A percentile compares a stretch with the other conserved stretches of the same genome.
phyloP scores from a whole-genome alignment of 1,284 basidiomycete species.

The Pseudozyma pruni region DNA sequence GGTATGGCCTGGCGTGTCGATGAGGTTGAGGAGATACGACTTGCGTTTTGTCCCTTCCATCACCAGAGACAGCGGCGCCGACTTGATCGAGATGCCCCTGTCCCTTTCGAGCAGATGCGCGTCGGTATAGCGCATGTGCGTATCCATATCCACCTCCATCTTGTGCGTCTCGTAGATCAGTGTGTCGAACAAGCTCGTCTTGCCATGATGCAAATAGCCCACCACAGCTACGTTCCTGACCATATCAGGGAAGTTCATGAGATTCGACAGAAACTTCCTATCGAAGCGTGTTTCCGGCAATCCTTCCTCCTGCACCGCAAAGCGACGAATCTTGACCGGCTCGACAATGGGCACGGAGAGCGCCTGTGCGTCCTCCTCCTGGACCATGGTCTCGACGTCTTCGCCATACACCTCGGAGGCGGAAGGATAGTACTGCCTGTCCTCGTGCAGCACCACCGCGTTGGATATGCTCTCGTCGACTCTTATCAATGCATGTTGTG shows the following conservation, averaged over 20 bases:
- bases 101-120: slow-evolving; percentile 88
- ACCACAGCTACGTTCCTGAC: slow-evolving; percentile 73
- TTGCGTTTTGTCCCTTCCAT: slow-evolving; percentile 88
- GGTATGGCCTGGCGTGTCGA: slow-evolving; percentile 97
- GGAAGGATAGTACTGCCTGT: slow-evolving; percentile 97
- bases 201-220: slow-evolving; percentile 97
- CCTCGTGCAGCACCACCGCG: slow-evolving; percentile 91
- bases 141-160: slow-evolving; percentile 71
- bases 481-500: slow-evolving; percentile 57
- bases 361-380: slow-evolving; percentile 97
- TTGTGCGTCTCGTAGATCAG: slow-evolving; percentile 96
- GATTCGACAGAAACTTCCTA: slow-evolving; percentile 85
- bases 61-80: slow-evolving; percentile 93
- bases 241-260: slow-evolving; percentile 93
- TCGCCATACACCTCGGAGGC: slow-evolving; percentile 91
- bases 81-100: slow-evolving; percentile 93
- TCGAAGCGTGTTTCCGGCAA: slow-evolving; percentile 61
- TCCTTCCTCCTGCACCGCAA: slow-evolving; percentile 74
- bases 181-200: slow-evolving; percentile 96
- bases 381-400: slow-evolving; percentile 94
- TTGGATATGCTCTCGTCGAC: slow-evolving; percentile 73
- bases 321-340: slow-evolving; percentile 91
- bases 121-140: slow-evolving; percentile 85
- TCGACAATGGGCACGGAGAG: slow-evolving; percentile 94
- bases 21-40: slow-evolving; percentile 89